These are phyloP conservation scores for Nitzschia putrida DNA, from an alignment of 108 stramenopile species.

Conservation along the genomic window DNA sequence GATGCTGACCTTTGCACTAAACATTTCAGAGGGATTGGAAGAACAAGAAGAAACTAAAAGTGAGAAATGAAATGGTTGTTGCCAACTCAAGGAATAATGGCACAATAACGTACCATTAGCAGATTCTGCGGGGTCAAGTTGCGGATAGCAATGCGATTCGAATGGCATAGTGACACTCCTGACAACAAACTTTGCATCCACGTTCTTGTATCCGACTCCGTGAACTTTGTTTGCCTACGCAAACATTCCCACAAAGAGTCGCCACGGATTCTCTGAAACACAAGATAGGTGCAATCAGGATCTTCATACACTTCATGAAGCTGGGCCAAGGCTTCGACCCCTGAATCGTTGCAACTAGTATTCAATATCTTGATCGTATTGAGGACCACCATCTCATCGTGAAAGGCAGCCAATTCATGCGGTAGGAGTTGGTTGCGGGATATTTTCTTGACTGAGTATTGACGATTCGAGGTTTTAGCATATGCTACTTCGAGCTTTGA, in stretches of 20 bases:
- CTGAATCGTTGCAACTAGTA: constrained; percentile 19
- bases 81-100: no score
- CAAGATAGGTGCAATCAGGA: constrained; percentile 57
- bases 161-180: constrained; percentile 73
- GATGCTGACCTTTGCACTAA: constrained; percentile 36
- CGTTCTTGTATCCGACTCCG: constrained; percentile 82
- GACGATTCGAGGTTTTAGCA: constrained; percentile 38
- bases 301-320: constrained; percentile 69
- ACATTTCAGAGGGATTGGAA: constrained; percentile 7
- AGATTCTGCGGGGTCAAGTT: constrained; percentile 88
- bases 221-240: constrained; percentile 64
- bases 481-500: constrained; percentile 48
- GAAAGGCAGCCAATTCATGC: constrained; percentile 47
- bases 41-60: constrained; percentile 33
- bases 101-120: constrained; percentile 63
- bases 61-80: no score
- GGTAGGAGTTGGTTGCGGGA: constrained; percentile 42
- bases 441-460: constrained; percentile 58
- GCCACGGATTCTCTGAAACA: constrained; percentile 73
- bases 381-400: constrained; percentile 57
- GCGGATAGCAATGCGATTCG: constrained; percentile 77
- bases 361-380: no score
- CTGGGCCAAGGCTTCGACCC: constrained; percentile 53
- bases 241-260: constrained; percentile 91
- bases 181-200: constrained; percentile 56